A percentile compares a stretch with the other conserved stretches of the same genome.
These are phyloP conservation scores for Blumeriella jaapii DNA, from an alignment of 2,329 filamentous ascomycete species.

Conservation along the genomic window DNA sequence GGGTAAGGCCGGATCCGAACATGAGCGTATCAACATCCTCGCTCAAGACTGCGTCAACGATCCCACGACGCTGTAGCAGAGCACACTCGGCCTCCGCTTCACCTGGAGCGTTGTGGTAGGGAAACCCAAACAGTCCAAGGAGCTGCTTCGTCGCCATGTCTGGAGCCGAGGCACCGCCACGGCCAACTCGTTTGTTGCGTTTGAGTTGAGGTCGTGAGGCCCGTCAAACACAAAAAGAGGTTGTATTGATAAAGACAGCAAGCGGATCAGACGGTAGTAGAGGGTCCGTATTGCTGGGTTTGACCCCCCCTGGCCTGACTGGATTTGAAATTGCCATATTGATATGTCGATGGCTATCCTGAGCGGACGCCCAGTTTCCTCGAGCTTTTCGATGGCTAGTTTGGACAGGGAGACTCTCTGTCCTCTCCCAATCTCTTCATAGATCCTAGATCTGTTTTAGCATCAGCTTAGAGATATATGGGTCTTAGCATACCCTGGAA, in stretches of 20 bases:
- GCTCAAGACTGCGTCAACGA: constrained; percentile 88
- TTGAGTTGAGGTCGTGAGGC: constrained; percentile 79
- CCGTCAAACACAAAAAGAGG: constrained; percentile 89
- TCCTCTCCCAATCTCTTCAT: constrained; percentile 77
- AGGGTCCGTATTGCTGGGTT: constrained; percentile 87
- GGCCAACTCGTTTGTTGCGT: constrained; percentile 63
- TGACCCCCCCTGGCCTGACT: constrained; percentile 72
- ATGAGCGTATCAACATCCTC: constrained; percentile 97
- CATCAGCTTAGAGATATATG: neutral
- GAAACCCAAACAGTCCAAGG: constrained; percentile 75
- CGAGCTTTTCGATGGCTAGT: constrained; percentile 67
- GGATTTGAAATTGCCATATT: constrained; percentile 94
- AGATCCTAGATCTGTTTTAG: constrained; percentile 49
- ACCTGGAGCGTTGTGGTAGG: constrained; percentile 75
- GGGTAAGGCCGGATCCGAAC: constrained; percentile 75
- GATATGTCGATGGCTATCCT: constrained; percentile 87
- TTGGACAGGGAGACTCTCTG: constrained; percentile 71
- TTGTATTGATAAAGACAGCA: constrained; percentile 67
- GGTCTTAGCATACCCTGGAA: constrained; percentile 42
- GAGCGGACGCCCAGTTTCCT: constrained; percentile 58
- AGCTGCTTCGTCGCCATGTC: constrained; percentile 72
- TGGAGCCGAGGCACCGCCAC: constrained; percentile 53
- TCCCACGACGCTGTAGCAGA: constrained; percentile 63
- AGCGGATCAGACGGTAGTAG: constrained; percentile 77
- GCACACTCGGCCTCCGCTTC: constrained; percentile 97